Base-by-base conservation (phyloP, 2,329 filamentous ascomycete species). In the Talaromyces marneffei region DNA sequence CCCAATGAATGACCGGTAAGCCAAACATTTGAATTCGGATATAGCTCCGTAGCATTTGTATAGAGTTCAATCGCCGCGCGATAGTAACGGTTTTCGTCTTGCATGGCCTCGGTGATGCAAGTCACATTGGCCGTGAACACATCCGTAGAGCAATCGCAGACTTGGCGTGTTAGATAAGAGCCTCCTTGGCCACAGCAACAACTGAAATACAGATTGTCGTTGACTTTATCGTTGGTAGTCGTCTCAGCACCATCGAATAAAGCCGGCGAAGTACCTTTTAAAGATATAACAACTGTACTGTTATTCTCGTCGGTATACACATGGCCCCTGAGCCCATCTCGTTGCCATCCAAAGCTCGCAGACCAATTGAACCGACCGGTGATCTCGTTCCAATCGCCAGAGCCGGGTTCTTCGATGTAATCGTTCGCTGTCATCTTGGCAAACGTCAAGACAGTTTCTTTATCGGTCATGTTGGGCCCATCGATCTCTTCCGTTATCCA, bases 171-270 rank as follows among this genome's bases (percentile, higher is more conserved):
- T 16, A 92, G 86, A 78, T 87, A 92, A 65, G 92, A 91, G 0
- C 92, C 92, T 68, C 95, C 92, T 76, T 97, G 92, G 3, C 87
- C 94, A 76, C 94, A 99, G 75, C 94, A 99, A 78, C 94, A 99
- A 71, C 92, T 96, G 78, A 97, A 97, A 76, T 96, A 96, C 9
- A 99, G 82, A 72, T 99, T 99, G 76, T 99, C 94, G 73, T 97
- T 99, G 70, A 92, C 81, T 78, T 99, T 99, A 78, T 99, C 94
- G 67, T 96, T 96, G 27, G 92, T 96, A 0, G 93, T 97, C 1
- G 94, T 97, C 57, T 92, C 93, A 39, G 93, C 90, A n/a, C 94
- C 94, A 73, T 97, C 93, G 71, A 97, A 97, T 3, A 97, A 87
- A 12, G 94, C 93, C 1, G 88, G 85, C 1, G 88, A 90, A 0